A percentile compares a stretch with the other conserved stretches of the same genome.
phyloP scores from a whole-genome alignment of 2,329 filamentous ascomycete species.

The Beauveria rudraprayagi region DNA sequence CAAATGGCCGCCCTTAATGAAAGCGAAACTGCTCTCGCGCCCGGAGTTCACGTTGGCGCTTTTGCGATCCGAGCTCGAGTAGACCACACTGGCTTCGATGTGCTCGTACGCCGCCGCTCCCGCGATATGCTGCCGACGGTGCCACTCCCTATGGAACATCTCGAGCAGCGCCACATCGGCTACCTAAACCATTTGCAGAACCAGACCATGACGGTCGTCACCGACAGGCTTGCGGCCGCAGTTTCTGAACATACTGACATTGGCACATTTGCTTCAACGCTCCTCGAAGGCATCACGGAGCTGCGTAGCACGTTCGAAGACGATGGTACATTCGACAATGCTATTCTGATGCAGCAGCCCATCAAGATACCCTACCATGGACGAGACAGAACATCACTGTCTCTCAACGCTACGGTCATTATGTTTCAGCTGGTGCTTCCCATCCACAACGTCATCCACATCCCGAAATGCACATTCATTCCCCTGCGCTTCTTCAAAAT shows the following conservation, averaged over 20 bases:
- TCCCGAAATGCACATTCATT: slow-evolving; percentile 47
- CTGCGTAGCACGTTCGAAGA: slow-evolving; percentile 32
- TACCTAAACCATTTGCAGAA: slow-evolving; percentile 45
- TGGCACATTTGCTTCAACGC: slow-evolving; percentile 33
- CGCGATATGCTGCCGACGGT: slow-evolving; percentile 54
- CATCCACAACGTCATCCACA: slow-evolving; percentile 46
- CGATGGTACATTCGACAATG: slow-evolving; percentile 38
- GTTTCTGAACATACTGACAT: neutral
- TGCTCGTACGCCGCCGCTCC: slow-evolving; percentile 49
- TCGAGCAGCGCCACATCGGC: slow-evolving; percentile 48
- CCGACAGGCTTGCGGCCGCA: slow-evolving; percentile 10
- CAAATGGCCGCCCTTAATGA: slow-evolving; percentile 55
- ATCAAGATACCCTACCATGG: slow-evolving; percentile 33
- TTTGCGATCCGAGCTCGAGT: slow-evolving; percentile 49
- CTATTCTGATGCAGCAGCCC: slow-evolving; percentile 34
- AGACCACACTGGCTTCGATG: slow-evolving; percentile 50
- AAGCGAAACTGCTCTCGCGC: slow-evolving; percentile 36
- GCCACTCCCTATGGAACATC: slow-evolving; percentile 41
- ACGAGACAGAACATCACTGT: slow-evolving; percentile 13
- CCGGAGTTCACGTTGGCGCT: slow-evolving; percentile 49
- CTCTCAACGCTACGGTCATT: slow-evolving; percentile 28
- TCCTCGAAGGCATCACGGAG: slow-evolving; percentile 34
- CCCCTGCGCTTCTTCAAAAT: slow-evolving; percentile 58
- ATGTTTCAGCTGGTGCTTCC: slow-evolving; percentile 55
- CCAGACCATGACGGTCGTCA: slow-evolving; percentile 27